A percentile compares a stretch with the other conserved stretches of the same genome.
Conservation (phyloP, 2,329 filamentous ascomycete species). For the Cordyceps pruinosa region DNA sequence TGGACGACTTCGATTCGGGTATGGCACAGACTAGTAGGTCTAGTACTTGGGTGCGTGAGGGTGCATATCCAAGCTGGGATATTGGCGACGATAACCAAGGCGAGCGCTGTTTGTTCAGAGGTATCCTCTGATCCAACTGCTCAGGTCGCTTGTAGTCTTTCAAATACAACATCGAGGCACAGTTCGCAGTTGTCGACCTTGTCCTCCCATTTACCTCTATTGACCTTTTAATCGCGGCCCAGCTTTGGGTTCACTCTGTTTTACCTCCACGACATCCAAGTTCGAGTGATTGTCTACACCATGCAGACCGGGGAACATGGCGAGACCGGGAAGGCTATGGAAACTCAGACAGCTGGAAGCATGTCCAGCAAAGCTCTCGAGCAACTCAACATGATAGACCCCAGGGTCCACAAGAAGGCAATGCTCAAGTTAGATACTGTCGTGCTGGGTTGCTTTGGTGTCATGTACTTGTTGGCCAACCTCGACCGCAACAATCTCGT, state of each 20-base stretch:
- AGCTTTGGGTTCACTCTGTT: neutral
- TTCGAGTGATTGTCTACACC: neutral
- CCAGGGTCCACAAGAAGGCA: neutral
- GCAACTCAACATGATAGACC: neutral
- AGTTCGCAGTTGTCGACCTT: neutral
- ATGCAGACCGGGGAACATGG: neutral
- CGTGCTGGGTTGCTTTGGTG: neutral
- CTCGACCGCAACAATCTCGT: neutral
- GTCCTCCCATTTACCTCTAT: neutral
- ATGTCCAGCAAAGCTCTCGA: neutral
- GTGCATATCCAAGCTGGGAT: neutral
- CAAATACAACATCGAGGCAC: neutral
- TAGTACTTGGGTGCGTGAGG: neutral
- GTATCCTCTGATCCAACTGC: neutral
- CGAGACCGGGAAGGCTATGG: neutral
- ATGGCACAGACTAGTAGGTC: neutral
- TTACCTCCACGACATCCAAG: neutral
- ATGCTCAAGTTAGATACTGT: neutral
- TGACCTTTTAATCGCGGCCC: neutral
- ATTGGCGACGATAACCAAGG: neutral
- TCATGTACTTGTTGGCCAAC: neutral
- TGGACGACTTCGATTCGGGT: neutral
- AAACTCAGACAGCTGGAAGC: neutral
- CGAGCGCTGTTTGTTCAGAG: neutral
- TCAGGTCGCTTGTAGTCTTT: neutral